Conservation (phyloP, 164 flowering plant species). For the Amborella trichopoda region DNA sequence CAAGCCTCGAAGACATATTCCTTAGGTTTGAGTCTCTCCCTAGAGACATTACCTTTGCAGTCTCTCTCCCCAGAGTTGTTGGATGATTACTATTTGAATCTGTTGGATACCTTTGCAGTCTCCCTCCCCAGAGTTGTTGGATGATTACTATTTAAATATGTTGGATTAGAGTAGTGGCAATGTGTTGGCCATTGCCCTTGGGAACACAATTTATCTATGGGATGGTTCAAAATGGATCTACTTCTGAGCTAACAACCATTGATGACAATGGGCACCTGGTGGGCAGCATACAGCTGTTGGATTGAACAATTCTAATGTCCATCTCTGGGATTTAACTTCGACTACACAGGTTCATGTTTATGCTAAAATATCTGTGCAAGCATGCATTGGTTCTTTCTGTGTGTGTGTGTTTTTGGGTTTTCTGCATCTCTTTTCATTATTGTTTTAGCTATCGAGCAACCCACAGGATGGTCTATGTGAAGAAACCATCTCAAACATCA, state of each 20-base stretch:
- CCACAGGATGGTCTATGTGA: too few species aligned
- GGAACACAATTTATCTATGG: slow-evolving; percentile 16
- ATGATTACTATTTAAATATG: slow-evolving; percentile 16
- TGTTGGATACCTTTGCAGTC: too few species aligned
- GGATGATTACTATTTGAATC: too few species aligned
- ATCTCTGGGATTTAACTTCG: slow-evolving; percentile 13
- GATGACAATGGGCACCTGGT: slow-evolving; percentile 13
- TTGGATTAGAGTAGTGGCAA: slow-evolving; percentile 17
- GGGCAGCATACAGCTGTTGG: slow-evolving; percentile 14
- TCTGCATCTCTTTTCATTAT: too few species aligned
- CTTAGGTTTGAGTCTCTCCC: too few species aligned
- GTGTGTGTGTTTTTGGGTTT: too few species aligned
- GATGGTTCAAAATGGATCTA: slow-evolving; percentile 14
- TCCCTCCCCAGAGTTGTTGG: slow-evolving; percentile 16
- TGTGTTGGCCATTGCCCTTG: slow-evolving; percentile 19
- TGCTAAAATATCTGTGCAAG: too few species aligned
- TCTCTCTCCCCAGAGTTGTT: too few species aligned
- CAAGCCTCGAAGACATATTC: slow-evolving; percentile 6
- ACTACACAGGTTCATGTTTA: slow-evolving; percentile 6
- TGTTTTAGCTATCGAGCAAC: too few species aligned
- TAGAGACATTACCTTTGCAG: too few species aligned
- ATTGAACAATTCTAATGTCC: slow-evolving; percentile 11
- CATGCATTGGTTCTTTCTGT: too few species aligned
- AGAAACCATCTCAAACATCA: too few species aligned
- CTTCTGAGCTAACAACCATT: slow-evolving; percentile 17